Base-by-base conservation (phyloP, 352 stramenopile genomes). In the Phytophthora hibernalis region DNA sequence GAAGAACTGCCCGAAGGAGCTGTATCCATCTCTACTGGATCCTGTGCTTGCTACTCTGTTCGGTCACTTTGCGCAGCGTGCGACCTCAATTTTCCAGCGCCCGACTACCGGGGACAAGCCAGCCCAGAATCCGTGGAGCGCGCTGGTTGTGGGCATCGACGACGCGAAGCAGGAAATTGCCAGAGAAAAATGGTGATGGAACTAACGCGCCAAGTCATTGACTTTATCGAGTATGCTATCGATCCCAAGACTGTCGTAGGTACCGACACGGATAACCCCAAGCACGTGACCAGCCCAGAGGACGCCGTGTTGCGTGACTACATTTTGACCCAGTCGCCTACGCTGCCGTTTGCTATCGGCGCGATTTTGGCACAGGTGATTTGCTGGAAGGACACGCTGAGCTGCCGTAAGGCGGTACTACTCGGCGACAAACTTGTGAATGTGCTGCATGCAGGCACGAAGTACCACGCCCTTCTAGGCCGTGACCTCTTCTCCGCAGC, bases 201-300 rank as follows among this genome's bases (percentile, higher is more conserved):
- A 20, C 63, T 94, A 26, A 79, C 75, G 1, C 80, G 85, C 11
- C 75, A 94, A 62, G 47, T 90, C 18, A 75, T 90, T 43, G 85
- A 94, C 45, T 88, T 94, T 56, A 62, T 92, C 30, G 85, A 94
- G 59, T 81, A 74, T 20, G 75, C 82, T 0, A 80, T 94, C 44
- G 83, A 94, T 48, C 74, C 82, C 2, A 94, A 92, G 61, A 91
- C 82, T 1, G 83, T 94, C 11, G 80, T 94, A 1, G 83, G 79
- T 2, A 74, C 65, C 0, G 85, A 91, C 40, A 91, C 85, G 2
- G 83, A 91, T 58, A 89, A 79, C 33, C 85, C 83, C 0, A 94
- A 94, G 55, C 85, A 94, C 45, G 74, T 94, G 18, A 87, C 81
- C 15, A 85, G 76, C 33, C 76, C 75, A 0, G 82, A 85, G 22